Evolutionary conservation across 306 rosid genomes (phyloP).

Genomic region (Inga leiocalycina): DNA sequence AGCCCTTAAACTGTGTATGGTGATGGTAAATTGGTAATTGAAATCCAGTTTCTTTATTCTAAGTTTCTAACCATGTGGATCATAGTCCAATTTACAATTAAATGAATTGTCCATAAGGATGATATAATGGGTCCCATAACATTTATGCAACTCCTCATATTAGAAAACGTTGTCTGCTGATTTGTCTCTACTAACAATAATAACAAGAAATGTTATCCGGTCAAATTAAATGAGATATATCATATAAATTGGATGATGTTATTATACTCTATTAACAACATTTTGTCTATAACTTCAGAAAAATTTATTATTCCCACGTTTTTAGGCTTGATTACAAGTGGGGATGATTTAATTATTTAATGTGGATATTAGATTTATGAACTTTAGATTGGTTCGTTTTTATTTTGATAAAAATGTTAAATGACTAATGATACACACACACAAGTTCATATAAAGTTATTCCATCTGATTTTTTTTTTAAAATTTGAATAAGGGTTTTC

Average conservation of each 20-base stretch:
- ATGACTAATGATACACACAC: no score
- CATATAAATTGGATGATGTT: not conserved
- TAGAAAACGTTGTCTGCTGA: not conserved
- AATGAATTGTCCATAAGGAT: no score
- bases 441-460: no score
- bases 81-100: not conserved
- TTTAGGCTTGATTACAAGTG: not conserved
- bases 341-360: not conserved
- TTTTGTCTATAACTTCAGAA: not conserved
- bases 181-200: not conserved
- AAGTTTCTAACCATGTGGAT: not conserved
- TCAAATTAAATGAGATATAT: not conserved
- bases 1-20: not conserved
- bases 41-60: not conserved
- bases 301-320: not conserved
- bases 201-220: not conserved
- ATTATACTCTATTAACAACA: not conserved
- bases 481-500: no score
- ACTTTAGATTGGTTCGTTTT: not conserved
- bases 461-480: no score
- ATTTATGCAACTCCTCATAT: not conserved
- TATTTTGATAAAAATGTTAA: not conserved
- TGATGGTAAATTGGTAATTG: no score
- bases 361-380: not conserved
- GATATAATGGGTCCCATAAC: not conserved